These are phyloP conservation scores for Parascedosporium putredinis DNA, from an alignment of 2,329 filamentous ascomycete species.

Conservation along the genomic window DNA sequence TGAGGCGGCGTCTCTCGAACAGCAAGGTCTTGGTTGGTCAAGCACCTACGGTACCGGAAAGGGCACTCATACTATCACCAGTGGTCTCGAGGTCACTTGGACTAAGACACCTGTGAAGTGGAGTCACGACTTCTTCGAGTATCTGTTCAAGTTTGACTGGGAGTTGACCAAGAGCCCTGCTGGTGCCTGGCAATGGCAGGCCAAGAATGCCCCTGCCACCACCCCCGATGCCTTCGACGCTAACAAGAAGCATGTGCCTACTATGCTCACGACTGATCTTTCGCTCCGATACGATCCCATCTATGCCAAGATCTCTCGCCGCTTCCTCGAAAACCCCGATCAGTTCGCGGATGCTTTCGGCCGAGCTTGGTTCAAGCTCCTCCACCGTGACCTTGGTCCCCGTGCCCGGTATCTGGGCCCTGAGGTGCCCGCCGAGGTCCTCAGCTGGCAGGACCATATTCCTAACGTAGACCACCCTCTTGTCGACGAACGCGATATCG, in stretches of 20 bases:
- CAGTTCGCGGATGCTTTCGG: conserved; percentile 60
- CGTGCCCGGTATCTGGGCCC: conserved; percentile 61
- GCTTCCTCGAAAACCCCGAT: conserved; percentile 58
- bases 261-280: conserved; percentile 68
- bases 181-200: conserved; percentile 67
- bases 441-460: conserved; percentile 68
- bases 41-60: conserved; percentile 56
- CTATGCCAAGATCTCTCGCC: conserved; percentile 67
- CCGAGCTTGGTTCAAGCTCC: conserved; percentile 73
- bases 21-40: conserved; percentile 63
- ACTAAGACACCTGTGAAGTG: conserved; percentile 66
- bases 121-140: conserved; percentile 65
- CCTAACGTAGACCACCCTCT: conserved; percentile 47
- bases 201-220: conserved; percentile 54
- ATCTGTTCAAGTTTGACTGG: conserved; percentile 72
- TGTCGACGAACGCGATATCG: conserved; percentile 52
- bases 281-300: conserved; percentile 59
- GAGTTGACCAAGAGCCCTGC: conserved; percentile 65
- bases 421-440: conserved; percentile 58
- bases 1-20: conserved; percentile 49
- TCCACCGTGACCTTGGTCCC: conserved; percentile 71
- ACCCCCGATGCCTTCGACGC: conserved; percentile 63
- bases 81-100: conserved; percentile 71
- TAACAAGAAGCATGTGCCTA: conserved; percentile 61
- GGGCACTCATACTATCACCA: conserved; percentile 64